Evolutionary conservation across 805 yeast genomes (phyloP), one percentile per base, ranked within the genome.

Genomic region (Lipomyces oligophaga): DNA sequence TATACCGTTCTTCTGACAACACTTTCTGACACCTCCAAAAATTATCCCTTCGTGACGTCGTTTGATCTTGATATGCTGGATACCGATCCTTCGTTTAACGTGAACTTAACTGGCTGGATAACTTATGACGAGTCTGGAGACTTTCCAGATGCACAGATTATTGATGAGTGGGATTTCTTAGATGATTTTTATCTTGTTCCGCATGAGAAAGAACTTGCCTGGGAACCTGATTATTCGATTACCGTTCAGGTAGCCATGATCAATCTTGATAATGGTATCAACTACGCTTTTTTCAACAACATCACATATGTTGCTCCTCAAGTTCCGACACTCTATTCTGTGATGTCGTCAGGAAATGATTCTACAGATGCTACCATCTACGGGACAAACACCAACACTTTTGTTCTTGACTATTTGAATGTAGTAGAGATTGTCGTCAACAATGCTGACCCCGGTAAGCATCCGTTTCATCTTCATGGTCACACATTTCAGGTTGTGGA

Each of bases 401-500:
- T 75, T 62, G 86, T 90, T 13, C 69, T 90, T 48, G 76, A 78
- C 55, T 73, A 79, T 58, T 75, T 74, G 60, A 85, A 75, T 59
- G 71, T 84, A 48, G 76, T 90, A 27, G 95, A 90, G 63, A 77
- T 90, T 58, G 84, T 85, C 5, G 62, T 90, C 34, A 90, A 90
- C 73, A 89, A 88, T 68, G 69, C 70, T 50, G 98, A 90, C 67
- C 78, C 95, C 4, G 97, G 97, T 64, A 83, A 75, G 59, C 98
- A 90, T 71, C 97, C 98, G 25, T 90, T 90, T 93, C 98, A 90
- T 70, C 71, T 90, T 64, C 98, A 90, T 71, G 98, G 98, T 41
- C 93, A 84, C 66, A 78, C 67, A 40, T 90, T 89, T 85, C 97
- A 90, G 70, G 74, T 83, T 7, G 65, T 87, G 49, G 80, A 77